Evolutionary conservation across 345 rosid genomes (phyloP), one percentile per base, ranked within the genome.

Genomic region (Citrus glauca): DNA sequence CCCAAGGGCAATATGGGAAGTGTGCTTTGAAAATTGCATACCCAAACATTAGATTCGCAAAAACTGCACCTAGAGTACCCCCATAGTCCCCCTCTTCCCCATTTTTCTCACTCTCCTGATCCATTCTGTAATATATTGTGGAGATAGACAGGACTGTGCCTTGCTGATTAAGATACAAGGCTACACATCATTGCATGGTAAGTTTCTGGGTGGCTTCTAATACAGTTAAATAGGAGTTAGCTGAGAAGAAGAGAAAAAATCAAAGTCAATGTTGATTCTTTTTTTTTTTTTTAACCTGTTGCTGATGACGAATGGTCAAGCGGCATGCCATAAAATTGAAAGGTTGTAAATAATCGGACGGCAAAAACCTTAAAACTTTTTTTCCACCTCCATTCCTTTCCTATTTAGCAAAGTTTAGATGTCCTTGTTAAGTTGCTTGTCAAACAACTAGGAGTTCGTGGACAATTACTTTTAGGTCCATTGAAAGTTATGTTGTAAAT

Each of bases 21-120:
- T 81, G 73, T 11, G 86, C 84, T 32, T 84, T 77, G 45, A 89
- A 66, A 38, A 86, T 70, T 35, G 86, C 87, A 84, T 83, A 85
- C 1, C 83, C 33, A 75, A 88, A 78, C 81, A 87, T 77, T 10
- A 87, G 24, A 78, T 77, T 77, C 2, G 88, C 91, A 22, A 83
- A 16, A 38, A 77, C 6, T 45, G n/a, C n/a, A n/a, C n/a, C n/a
- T n/a, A n/a, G n/a, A n/a, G n/a, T n/a, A n/a, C n/a, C n/a, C n/a
- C n/a, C n/a, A n/a, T n/a, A n/a, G n/a, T n/a, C n/a, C n/a, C n/a
- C n/a, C n/a, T n/a, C n/a, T n/a, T n/a, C n/a, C n/a, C n/a, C n/a
- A n/a, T n/a, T n/a, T n/a, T n/a, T n/a, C n/a, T n/a, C n/a, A n/a
- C n/a, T n/a, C n/a, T n/a, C n/a, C n/a, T n/a, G 3, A 27, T 7